Conservation (phyloP, 2,329 filamentous ascomycete genomes). For the Emydomyces testavorans region DNA sequence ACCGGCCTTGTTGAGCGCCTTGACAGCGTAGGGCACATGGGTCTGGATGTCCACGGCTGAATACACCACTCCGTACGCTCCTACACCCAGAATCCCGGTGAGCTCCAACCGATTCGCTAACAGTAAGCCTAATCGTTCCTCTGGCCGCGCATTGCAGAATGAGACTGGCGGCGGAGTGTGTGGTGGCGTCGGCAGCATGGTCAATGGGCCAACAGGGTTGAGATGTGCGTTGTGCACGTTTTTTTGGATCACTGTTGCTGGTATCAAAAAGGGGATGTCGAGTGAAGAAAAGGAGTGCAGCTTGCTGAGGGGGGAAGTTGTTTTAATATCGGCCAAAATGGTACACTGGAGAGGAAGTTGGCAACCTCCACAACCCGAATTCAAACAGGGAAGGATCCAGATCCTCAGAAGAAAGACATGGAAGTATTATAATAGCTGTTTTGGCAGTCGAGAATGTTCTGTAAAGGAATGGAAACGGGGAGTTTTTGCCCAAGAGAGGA, state of each 20-base stretch:
- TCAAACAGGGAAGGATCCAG: slow-evolving; percentile 12
- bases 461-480: slow-evolving; percentile 3
- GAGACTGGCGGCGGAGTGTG: slow-evolving; percentile 32
- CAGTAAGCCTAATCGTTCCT: slow-evolving; percentile 75
- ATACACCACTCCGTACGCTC: slow-evolving; percentile 95
- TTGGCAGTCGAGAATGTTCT: slow-evolving; percentile 4
- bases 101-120: slow-evolving; percentile 75
- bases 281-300: background rate
- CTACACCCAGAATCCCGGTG: slow-evolving; percentile 75
- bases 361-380: background rate
- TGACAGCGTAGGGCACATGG: slow-evolving; percentile 78
- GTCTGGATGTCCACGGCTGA: slow-evolving; percentile 73
- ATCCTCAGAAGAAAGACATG: slow-evolving; percentile 12
- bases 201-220: slow-evolving; percentile 7
- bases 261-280: background rate
- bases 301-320: background rate
- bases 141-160: slow-evolving; percentile 54
- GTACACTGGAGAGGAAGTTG: background rate
- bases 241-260: background rate
- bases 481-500: slow-evolving; percentile 1
- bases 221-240: background rate
- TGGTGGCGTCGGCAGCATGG: slow-evolving; percentile 38
- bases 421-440: background rate
- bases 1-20: slow-evolving; percentile 89
- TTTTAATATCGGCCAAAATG: background rate